A percentile compares a stretch with the other conserved stretches of the same genome.
Conservation (phyloP, 1,284 basidiomycete genomes). For the Naganishia cerealis region DNA sequence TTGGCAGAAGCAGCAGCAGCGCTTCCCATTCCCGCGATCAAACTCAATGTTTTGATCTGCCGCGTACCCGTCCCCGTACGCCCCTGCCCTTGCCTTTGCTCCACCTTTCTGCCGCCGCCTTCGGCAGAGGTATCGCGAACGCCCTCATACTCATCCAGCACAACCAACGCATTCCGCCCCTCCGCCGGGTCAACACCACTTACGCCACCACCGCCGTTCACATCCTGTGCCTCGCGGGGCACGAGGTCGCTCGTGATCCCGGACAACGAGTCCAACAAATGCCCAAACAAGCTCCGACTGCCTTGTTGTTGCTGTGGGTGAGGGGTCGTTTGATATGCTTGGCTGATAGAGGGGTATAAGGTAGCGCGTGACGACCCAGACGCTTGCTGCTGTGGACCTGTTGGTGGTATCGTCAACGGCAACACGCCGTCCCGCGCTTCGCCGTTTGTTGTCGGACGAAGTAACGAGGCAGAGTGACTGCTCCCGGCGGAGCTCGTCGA, state of each 20-base stretch:
- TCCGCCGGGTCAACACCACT: neutral
- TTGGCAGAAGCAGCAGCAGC: neutral
- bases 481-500: constrained; percentile 3
- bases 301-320: neutral
- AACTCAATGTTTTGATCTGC: constrained; percentile 19
- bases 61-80: neutral
- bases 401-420: constrained; percentile 6
- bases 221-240: neutral
- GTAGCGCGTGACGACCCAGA: too few species aligned
- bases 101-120: neutral
- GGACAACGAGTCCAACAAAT: constrained; percentile 21
- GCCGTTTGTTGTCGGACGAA: neutral
- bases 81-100: neutral
- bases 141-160: neutral
- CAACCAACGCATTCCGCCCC: neutral
- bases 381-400: neutral
- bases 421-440: neutral
- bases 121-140: neutral
- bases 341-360: too few species aligned
- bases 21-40: constrained; percentile 17
- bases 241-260: neutral
- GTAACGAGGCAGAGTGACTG: neutral
- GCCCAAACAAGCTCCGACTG: constrained; percentile 22
- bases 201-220: neutral
- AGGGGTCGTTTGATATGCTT: too few species aligned